Conservation (phyloP, 495 filamentous ascomycete genomes). For the Xanthoparmelia taractica region DNA sequence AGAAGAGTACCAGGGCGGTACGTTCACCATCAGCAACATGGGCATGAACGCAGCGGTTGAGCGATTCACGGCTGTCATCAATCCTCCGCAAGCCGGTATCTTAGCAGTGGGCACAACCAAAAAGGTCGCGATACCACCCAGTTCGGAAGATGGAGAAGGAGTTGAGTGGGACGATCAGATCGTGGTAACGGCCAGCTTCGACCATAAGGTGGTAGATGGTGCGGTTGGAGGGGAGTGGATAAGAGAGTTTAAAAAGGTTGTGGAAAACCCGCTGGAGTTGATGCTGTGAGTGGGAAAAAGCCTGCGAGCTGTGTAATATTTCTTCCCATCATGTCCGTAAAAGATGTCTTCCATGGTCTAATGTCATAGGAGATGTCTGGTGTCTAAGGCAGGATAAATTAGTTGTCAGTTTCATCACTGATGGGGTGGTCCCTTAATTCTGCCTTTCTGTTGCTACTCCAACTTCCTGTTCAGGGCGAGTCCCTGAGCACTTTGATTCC, state of each 20-base stretch:
- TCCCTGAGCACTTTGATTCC: too few relatives aligned
- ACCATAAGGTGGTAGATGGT: conserved; percentile 91
- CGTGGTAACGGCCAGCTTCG: conserved; percentile 85
- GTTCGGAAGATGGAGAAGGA: conserved; percentile 75
- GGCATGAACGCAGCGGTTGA: conserved; percentile 97
- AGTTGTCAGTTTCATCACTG: too few relatives aligned
- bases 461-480: not conserved
- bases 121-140: conserved; percentile 80
- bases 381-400: not conserved
- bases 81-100: conserved; percentile 95
- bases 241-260: conserved; percentile 89
- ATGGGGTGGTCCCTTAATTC: too few relatives aligned
- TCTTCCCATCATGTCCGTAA: not conserved
- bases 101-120: conserved; percentile 88
- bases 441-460: not conserved
- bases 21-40: conserved; percentile 99
- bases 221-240: conserved; percentile 98
- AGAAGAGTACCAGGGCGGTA: conserved; percentile 98
- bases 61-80: conserved; percentile 98
- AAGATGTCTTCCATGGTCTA: not conserved
- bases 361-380: not conserved
- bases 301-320: not conserved
- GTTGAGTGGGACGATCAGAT: conserved; percentile 98
- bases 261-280: conserved; percentile 94
- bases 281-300: conserved; percentile 54